A percentile compares a stretch with the other conserved stretches of the same genome.
Conservation (phyloP, 2,329 filamentous ascomycete species). For the Dothidotthia symphoricarpi region DNA sequence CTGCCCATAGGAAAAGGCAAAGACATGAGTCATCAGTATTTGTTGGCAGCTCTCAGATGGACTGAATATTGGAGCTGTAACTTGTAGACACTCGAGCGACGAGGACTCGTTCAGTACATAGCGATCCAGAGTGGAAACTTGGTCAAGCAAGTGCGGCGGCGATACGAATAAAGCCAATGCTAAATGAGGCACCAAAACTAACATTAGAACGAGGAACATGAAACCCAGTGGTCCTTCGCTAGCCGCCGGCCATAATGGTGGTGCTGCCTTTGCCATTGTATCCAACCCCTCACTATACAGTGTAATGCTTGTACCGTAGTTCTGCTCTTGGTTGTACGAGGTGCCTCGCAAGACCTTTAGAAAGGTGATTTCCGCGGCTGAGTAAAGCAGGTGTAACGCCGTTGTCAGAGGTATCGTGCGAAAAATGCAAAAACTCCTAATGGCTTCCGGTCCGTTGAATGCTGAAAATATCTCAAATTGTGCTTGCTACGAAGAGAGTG, state of each 20-base stretch:
- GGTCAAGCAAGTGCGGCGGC: constrained; percentile 14
- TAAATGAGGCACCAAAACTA: constrained; percentile 34
- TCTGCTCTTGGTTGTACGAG: constrained; percentile 22
- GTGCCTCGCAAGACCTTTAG: constrained; percentile 11
- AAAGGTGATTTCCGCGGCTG: constrained; percentile 11
- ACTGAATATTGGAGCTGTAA: constrained; percentile 64
- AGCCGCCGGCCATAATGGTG: constrained; percentile 11
- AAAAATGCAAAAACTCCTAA: constrained; percentile 1
- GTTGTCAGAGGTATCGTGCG: constrained; percentile 29
- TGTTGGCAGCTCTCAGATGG: constrained; percentile 51
- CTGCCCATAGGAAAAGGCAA: constrained; percentile 69
- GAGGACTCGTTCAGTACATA: constrained; percentile 27
- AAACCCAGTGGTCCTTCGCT: constrained; percentile 16
- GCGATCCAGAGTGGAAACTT: constrained; percentile 16
- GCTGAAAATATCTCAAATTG: constrained; percentile 8
- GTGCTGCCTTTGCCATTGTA: constrained; percentile 10
- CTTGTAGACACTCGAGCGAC: constrained; percentile 64
- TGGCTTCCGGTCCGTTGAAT: constrained; percentile 8
- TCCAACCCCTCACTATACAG: constrained; percentile 13
- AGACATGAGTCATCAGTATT: constrained; percentile 68
- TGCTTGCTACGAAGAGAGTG: constrained; percentile 1
- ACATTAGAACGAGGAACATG: constrained; percentile 32
- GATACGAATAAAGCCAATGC: constrained; percentile 21
- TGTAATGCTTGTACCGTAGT: constrained; percentile 11
- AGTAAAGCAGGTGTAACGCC: constrained; percentile 30